Percentiles rank a stretch among this genome's conserved stretches.
Evolutionary conservation across 805 yeast genomes (phyloP).

Genomic region (Ogataea henricii): DNA sequence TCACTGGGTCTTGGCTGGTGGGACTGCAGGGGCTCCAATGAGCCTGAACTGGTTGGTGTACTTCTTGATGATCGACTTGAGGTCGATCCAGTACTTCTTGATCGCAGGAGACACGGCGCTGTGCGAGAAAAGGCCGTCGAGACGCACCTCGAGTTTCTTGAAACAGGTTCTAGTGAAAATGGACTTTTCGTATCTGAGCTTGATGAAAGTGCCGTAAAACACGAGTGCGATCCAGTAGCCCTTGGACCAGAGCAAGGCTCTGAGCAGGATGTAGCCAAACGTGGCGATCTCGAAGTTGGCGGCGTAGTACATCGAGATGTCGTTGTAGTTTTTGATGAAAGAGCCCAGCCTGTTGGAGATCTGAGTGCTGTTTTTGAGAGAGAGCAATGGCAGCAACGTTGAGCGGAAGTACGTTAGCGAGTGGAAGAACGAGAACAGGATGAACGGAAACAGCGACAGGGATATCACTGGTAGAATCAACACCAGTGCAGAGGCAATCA

Average conservation of each 20-base stretch:
- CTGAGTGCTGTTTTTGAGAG: slow-evolving; percentile 23
- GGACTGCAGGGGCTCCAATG: slow-evolving; percentile 7
- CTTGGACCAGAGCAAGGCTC: slow-evolving; percentile 54
- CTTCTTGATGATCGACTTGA: slow-evolving; percentile 39
- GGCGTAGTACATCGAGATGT: slow-evolving; percentile 57
- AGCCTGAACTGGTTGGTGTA: slow-evolving; percentile 19
- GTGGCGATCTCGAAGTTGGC: slow-evolving; percentile 53
- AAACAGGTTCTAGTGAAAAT: slow-evolving; percentile 63
- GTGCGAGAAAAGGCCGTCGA: slow-evolving; percentile 55
- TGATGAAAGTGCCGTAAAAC: slow-evolving; percentile 63
- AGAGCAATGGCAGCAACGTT: slow-evolving; percentile 64
- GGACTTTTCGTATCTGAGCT: slow-evolving; percentile 76
- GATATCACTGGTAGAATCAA: slow-evolving; percentile 58
- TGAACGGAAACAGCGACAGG: slow-evolving; percentile 70
- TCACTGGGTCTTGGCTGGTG: slow-evolving; percentile 18
- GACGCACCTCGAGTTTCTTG: slow-evolving; percentile 66
- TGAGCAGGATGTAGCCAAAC: slow-evolving; percentile 31
- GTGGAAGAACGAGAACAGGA: slow-evolving; percentile 80
- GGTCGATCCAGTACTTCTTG: slow-evolving; percentile 50
- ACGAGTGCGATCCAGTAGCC: slow-evolving; percentile 63
- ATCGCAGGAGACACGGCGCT: slow-evolving; percentile 53
- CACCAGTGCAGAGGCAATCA: slow-evolving; percentile 55
- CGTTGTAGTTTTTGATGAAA: slow-evolving; percentile 57
- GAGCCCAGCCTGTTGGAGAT: slow-evolving; percentile 34
- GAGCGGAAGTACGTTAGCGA: slow-evolving; percentile 68